phyloP scores from a whole-genome alignment of 495 filamentous ascomycete species.

The Penicillium cinerascens region DNA sequence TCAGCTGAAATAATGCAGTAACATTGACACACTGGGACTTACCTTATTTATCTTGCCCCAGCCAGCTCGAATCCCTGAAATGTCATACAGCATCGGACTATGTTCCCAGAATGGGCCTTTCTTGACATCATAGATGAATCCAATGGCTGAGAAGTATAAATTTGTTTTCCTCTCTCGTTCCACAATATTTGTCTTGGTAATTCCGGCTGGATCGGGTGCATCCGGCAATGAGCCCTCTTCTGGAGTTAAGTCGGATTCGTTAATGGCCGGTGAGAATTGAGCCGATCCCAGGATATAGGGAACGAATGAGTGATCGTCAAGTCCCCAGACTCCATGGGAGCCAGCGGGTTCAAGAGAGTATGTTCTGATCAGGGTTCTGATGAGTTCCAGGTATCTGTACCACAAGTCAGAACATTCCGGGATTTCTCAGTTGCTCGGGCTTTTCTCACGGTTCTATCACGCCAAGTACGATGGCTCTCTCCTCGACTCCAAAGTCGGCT shows the following conservation, averaged over 20 bases:
- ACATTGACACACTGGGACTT: constrained; percentile 4
- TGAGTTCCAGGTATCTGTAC: constrained; percentile 72
- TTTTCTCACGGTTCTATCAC: constrained; percentile 72
- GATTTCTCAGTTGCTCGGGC: not conserved
- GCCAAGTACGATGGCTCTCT: constrained; percentile 74
- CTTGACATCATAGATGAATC: constrained; percentile 98
- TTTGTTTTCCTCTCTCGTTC: constrained; percentile 66
- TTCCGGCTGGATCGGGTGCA: constrained; percentile 65
- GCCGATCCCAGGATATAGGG: constrained; percentile 93
- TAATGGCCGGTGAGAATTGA: constrained; percentile 76
- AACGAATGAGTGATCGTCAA: constrained; percentile 97
- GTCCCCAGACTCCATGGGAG: constrained; percentile 94
- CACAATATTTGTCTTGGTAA: constrained; percentile 64
- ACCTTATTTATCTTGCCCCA: constrained; percentile 99
- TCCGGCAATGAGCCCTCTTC: constrained; percentile 70
- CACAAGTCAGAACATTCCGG: constrained; percentile 4
- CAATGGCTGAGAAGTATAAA: constrained; percentile 97
- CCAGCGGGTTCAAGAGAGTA: constrained; percentile 96
- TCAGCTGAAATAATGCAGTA: not conserved
- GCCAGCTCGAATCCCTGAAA: constrained; percentile 81
- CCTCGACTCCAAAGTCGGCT: constrained; percentile 51
- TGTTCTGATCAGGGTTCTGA: constrained; percentile 77
- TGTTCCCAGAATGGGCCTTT: constrained; percentile 98
- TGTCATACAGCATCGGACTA: constrained; percentile 90
- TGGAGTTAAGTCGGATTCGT: constrained; percentile 57